Evolutionary conservation across 768 basidiomycete genomes (phyloP).

Genomic region (Pisolithus marmoratus): DNA sequence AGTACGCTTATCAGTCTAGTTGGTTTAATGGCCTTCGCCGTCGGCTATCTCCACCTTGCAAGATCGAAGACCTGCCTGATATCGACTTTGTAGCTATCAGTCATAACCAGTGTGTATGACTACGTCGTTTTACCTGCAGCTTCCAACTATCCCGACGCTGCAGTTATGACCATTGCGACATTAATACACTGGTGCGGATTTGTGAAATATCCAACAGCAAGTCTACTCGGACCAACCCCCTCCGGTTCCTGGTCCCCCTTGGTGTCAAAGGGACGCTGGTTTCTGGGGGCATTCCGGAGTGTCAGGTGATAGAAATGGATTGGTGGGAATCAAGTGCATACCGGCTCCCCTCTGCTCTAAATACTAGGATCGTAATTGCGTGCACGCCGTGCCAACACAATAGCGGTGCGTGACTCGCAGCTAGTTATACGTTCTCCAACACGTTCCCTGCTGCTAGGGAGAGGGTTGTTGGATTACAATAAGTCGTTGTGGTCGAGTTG

Average conservation of each 20-base stretch:
- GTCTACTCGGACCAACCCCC: constrained; percentile 10
- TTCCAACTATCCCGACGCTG: background rate
- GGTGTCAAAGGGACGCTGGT: constrained; percentile 18
- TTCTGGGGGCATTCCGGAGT: constrained; percentile 24
- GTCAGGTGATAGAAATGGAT: constrained; percentile 32
- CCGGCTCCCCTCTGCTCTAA: constrained; percentile 44
- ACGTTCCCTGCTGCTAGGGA: constrained; percentile 19
- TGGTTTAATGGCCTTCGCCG: constrained; percentile 27
- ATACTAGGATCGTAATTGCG: constrained; percentile 46
- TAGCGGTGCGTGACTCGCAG: constrained; percentile 25
- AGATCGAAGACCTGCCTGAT: constrained; percentile 32
- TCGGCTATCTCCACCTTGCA: constrained; percentile 31
- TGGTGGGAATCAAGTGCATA: constrained; percentile 35
- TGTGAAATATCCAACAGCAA: constrained; percentile 10
- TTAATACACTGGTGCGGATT: constrained; percentile 22
- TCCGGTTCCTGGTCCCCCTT: constrained; percentile 35
- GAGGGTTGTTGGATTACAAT: constrained; percentile 28
- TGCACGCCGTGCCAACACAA: constrained; percentile 35
- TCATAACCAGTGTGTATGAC: constrained; percentile 37
- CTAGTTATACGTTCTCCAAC: background rate
- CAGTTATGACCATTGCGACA: constrained; percentile 42
- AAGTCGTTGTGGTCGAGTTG: constrained; percentile 37
- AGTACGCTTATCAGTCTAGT: constrained; percentile 24
- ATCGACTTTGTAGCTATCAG: constrained; percentile 35
- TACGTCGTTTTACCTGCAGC: background rate